Percentiles rank a stretch among this genome's conserved stretches.
These are phyloP conservation scores for Miscanthus lutarioriparius DNA, from an alignment of 176 grass and related monocot species.

Conservation along the genomic window DNA sequence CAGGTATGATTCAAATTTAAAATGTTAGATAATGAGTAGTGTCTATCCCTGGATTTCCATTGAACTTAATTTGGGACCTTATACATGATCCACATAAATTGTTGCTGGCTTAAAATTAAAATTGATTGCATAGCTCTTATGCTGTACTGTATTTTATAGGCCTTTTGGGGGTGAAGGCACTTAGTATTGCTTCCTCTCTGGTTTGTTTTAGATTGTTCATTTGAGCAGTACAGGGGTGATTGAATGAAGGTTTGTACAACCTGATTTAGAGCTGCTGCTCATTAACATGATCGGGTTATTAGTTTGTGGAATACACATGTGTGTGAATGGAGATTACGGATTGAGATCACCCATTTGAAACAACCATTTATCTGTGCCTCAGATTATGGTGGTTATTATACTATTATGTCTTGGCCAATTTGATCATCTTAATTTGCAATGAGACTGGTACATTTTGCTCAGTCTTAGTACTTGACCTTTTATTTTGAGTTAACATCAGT, in stretches of 20 bases:
- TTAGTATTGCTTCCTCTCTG: neutral
- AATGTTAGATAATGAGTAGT: neutral
- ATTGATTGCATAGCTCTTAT: neutral
- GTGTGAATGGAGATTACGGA: neutral
- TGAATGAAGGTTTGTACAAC: neutral
- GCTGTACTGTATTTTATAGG: neutral
- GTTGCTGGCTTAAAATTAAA: neutral
- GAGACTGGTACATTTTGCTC: neutral
- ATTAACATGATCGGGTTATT: neutral
- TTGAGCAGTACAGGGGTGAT: neutral
- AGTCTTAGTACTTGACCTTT: neutral
- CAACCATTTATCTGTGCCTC: neutral
- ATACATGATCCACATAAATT: neutral
- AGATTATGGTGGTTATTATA: neutral
- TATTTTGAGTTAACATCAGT: slow-evolving; percentile 18
- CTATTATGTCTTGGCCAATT: neutral
- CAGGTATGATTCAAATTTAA: slow-evolving; percentile 43
- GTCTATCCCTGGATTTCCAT: neutral
- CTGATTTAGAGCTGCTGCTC: neutral
- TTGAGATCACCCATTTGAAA: neutral
- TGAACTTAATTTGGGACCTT: neutral
- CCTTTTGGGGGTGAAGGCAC: neutral
- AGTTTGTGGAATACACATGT: neutral
- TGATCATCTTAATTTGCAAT: neutral
- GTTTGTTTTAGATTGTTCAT: slow-evolving; percentile 20